Conservation (phyloP, 2,329 filamentous ascomycete genomes). For the Bipolaris cookei region DNA sequence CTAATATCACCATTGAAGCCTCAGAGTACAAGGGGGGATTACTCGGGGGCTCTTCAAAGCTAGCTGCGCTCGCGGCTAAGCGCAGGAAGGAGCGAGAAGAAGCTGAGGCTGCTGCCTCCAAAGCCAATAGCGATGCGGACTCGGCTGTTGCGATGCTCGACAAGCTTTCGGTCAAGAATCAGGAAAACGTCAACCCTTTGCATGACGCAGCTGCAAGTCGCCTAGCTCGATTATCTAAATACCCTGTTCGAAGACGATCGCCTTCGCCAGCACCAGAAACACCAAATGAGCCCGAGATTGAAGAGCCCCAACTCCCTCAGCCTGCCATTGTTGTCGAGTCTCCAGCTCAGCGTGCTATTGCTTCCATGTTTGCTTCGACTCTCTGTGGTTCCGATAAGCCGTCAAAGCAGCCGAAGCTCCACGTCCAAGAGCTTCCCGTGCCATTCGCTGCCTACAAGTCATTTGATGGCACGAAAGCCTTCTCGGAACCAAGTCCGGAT, state of each 20-base stretch:
- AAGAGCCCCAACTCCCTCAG: slow-evolving; percentile 24
- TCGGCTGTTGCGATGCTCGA: slow-evolving; percentile 54
- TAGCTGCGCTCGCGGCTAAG: slow-evolving; percentile 86
- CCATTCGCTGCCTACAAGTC: slow-evolving; percentile 49
- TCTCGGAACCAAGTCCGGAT: slow-evolving; percentile 88
- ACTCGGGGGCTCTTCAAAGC: slow-evolving; percentile 82
- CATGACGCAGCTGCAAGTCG: slow-evolving; percentile 8
- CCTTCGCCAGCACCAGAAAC: slow-evolving; percentile 34
- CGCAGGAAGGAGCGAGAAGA: slow-evolving; percentile 82
- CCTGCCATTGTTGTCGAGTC: slow-evolving; percentile 33
- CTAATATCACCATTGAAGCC: slow-evolving; percentile 67
- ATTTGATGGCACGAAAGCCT: slow-evolving; percentile 63
- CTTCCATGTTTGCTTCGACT: slow-evolving; percentile 59
- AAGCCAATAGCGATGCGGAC: slow-evolving; percentile 32
- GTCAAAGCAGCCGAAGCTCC: slow-evolving; percentile 1
- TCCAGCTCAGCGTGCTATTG: slow-evolving; percentile 53
- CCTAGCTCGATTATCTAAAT: slow-evolving; percentile 23
- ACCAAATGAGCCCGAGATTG: slow-evolving; percentile 17
- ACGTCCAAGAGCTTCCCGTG: slow-evolving; percentile 39
- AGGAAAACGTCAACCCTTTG: slow-evolving; percentile 10
- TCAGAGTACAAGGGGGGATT: slow-evolving; percentile 68
- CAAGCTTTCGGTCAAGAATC: slow-evolving; percentile 47
- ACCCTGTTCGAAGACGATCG: slow-evolving; percentile 40
- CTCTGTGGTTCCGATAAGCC: slow-evolving; percentile 50
- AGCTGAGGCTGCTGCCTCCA: slow-evolving; percentile 50